Evolutionary conservation across 1,284 basidiomycete genomes (phyloP), one percentile per base, ranked within the genome.

Genomic region (Spongispora temasekensis): DNA sequence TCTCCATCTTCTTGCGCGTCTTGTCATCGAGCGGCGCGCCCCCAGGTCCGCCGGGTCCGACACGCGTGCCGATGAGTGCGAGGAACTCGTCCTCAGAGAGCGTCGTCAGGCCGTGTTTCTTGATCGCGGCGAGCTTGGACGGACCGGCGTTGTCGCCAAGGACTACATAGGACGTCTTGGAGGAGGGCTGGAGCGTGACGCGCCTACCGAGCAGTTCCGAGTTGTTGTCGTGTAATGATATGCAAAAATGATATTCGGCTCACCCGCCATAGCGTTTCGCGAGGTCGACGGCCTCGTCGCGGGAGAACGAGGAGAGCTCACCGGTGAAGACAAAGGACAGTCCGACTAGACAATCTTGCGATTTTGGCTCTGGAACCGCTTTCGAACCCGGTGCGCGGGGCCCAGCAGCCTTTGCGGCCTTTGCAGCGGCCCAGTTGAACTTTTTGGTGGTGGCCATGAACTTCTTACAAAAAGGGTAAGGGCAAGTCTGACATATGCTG

Each of bases 311-410:
- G 51, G 84, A 85, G 52, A 99, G 78, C 70, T 99, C 96, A 13
- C 97, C 97, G 0, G 95, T 97, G 67, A 99, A 99, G 27, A 99
- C 97, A 67, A 99, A 91, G 0, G 94, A 85, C 27, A 99, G 81
- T 0, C 96, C 96, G 0, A 89, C 84, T 3, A 99, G 81, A 72
- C 93, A 95, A 68, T 96, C 89, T 0, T 89, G 88, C 55, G 75
- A 75, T 27, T 64, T 85, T 71, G 65, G 88, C 84, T 91, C 83
- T 0, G 97, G 97, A 3, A 98, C 85, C 12, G 85, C 77, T 73
- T 97, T 98, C 25, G 89, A 88, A 0, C 94, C 93, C 8, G 86
- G 91, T 7, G 87, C 87, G 2, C 81, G 75, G 0, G 94, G 95
- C 0, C 91, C 91, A 1, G 88, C 85, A 2, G 83, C 76, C 58